These are phyloP conservation scores for Diaporthe vexans DNA, from an alignment of 2,329 filamentous ascomycete species.

Conservation along the genomic window DNA sequence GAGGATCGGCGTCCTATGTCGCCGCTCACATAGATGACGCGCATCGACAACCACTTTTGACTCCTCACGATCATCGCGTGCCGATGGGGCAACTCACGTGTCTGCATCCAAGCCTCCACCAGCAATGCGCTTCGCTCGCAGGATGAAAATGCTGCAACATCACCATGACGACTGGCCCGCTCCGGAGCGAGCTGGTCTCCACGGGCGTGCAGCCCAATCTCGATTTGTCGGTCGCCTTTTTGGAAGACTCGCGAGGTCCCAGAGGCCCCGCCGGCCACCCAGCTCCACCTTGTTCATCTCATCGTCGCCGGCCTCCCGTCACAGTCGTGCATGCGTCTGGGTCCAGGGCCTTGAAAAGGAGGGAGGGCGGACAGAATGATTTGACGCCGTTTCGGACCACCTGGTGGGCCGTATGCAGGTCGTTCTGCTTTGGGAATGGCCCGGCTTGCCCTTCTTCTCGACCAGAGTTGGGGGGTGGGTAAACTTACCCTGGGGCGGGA, in stretches of 20 bases:
- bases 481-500: neutral
- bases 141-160: conserved; percentile 5
- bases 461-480: neutral
- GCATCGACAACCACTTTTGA: neutral
- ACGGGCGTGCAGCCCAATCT: conserved; percentile 3
- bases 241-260: neutral
- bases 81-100: conserved; percentile 10
- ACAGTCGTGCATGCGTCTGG: conserved; percentile 23
- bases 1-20: neutral
- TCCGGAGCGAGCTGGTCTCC: neutral
- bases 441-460: neutral
- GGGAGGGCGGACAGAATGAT: conserved; percentile 26
- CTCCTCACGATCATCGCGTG: conserved; percentile 4
- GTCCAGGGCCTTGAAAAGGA: conserved; percentile 18
- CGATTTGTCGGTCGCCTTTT: conserved; percentile 9
- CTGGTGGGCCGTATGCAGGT: conserved; percentile 33
- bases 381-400: conserved; percentile 25
- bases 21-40: conserved; percentile 12
- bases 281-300: conserved; percentile 24
- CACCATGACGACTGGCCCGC: conserved; percentile 24
- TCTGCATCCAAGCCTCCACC: neutral
- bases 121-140: neutral
- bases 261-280: conserved; percentile 2
- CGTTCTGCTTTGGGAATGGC: conserved; percentile 34
- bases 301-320: conserved; percentile 19